A percentile compares a stretch with the other conserved stretches of the same genome.
Evolutionary conservation across 2,329 filamentous ascomycete genomes (phyloP).

Genomic region (Epichloe gansuensis): DNA sequence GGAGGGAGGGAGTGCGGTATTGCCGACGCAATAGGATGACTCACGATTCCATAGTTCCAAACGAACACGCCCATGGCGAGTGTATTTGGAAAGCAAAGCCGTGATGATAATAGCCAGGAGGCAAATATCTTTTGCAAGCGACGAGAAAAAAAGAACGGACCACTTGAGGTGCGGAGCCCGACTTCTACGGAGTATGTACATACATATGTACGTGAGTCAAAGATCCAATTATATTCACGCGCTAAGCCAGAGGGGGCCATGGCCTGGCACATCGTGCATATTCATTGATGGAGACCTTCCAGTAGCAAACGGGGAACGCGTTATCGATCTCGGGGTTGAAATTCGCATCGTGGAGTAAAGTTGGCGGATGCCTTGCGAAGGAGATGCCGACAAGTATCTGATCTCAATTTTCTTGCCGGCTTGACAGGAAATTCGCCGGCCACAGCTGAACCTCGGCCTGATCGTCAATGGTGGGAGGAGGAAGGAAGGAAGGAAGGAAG

Average conservation of each 20-base stretch:
- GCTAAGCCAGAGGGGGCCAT: conserved; percentile 11
- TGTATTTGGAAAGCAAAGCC: too few species aligned
- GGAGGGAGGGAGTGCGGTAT: too few species aligned
- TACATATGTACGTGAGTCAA: conserved; percentile 6
- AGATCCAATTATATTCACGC: neutral
- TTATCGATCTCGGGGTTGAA: neutral
- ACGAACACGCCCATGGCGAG: too few species aligned
- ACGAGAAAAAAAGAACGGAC: neutral
- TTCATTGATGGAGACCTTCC: neutral
- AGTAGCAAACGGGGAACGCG: neutral
- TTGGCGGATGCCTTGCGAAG: neutral
- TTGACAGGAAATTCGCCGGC: neutral
- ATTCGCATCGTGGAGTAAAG: neutral
- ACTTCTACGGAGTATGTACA: too few species aligned
- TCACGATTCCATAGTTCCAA: too few species aligned
- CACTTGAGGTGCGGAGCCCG: neutral
- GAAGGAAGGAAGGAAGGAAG: too few species aligned
- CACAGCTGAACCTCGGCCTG: neutral
- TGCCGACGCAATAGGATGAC: too few species aligned
- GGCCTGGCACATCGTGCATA: conserved; percentile 9
- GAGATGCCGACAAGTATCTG: too few species aligned
- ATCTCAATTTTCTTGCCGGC: neutral
- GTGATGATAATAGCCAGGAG: too few species aligned
- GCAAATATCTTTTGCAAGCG: neutral
- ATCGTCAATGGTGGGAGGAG: neutral